These are phyloP conservation scores for Blastocystis sp. DNA, from an alignment of 352 stramenopile species.

Conservation along the genomic window DNA sequence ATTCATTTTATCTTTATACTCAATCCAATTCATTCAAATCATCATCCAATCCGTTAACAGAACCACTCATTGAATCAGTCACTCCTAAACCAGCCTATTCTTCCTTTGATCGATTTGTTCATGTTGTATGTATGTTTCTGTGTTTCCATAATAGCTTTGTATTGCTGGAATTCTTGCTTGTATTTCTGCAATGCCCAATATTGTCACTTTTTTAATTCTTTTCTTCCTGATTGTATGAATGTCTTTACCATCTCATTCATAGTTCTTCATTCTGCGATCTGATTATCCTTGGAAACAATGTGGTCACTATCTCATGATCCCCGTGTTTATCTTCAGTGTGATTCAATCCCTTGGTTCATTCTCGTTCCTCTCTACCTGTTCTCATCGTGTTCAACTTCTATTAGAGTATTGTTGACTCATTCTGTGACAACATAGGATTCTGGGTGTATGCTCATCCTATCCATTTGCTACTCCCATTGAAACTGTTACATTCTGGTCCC, in stretches of 20 bases:
- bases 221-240: background rate
- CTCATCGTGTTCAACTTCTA: background rate
- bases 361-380: background rate
- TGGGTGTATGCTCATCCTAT: background rate
- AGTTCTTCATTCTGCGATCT: background rate
- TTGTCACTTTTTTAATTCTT: slow-evolving; percentile 5
- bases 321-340: background rate
- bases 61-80: background rate
- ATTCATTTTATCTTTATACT: background rate
- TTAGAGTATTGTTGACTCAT: background rate
- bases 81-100: background rate
- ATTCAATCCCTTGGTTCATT: background rate
- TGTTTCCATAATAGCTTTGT: background rate
- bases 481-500: background rate
- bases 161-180: background rate
- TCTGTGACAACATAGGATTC: background rate
- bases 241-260: background rate
- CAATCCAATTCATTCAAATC: background rate
- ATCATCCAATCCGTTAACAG: background rate
- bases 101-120: background rate
- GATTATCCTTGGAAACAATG: background rate
- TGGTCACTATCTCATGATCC: background rate
- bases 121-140: background rate
- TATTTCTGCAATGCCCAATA: background rate
- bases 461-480: background rate